phyloP scores from a whole-genome alignment of 768 basidiomycete species.

The Russula virescens region DNA sequence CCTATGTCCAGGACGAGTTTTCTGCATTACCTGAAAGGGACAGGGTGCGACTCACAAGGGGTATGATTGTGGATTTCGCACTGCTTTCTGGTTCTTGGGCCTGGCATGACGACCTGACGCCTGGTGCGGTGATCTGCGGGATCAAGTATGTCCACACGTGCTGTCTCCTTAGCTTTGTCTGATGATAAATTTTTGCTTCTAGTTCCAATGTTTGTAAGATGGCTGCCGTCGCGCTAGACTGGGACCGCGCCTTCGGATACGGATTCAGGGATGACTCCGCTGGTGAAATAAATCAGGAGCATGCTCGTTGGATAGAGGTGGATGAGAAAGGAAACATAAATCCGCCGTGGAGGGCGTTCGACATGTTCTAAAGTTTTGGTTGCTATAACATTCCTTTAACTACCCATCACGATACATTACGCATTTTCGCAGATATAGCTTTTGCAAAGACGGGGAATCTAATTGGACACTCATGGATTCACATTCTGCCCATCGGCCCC shows the following conservation, averaged over 20 bases:
- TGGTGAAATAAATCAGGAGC: constrained; percentile 42
- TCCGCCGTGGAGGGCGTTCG: constrained; percentile 56
- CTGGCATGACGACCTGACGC: constrained; percentile 37
- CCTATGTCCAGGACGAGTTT: constrained; percentile 54
- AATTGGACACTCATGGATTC: neutral
- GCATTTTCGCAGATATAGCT: neutral
- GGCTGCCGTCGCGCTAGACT: constrained; percentile 56
- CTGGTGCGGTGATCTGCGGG: constrained; percentile 52
- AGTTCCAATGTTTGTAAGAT: constrained; percentile 60
- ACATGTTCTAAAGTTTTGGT: constrained; percentile 35
- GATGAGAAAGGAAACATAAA: constrained; percentile 50
- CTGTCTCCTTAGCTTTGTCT: constrained; percentile 1
- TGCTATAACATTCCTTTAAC: neutral
- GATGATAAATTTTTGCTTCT: neutral
- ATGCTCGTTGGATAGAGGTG: constrained; percentile 59
- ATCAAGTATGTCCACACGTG: constrained; percentile 39
- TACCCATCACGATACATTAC: neutral
- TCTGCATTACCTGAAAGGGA: constrained; percentile 35
- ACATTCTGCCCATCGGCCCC: neutral
- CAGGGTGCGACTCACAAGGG: constrained; percentile 48
- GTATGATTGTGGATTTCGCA: constrained; percentile 66
- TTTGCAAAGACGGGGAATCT: neutral
- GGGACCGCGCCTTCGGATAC: constrained; percentile 56
- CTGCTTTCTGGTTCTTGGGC: constrained; percentile 60
- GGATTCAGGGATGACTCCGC: constrained; percentile 32